Evolutionary conservation across 2,329 filamentous ascomycete genomes (phyloP).

Genomic region (Phaeosphaeria sp.): DNA sequence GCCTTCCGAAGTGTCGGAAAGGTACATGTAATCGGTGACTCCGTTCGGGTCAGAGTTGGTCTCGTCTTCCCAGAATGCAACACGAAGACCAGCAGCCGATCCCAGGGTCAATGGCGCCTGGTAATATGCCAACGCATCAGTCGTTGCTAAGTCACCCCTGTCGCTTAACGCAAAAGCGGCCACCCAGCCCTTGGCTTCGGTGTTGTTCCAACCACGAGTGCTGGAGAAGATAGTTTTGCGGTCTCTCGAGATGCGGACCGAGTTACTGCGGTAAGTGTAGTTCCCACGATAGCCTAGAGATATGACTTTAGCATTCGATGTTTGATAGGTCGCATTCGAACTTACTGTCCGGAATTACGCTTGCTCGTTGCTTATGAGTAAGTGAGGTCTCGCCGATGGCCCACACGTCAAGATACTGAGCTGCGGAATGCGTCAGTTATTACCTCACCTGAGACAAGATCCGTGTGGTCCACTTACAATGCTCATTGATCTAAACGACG

Average conservation of each 20-base stretch:
- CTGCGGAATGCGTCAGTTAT: neutral
- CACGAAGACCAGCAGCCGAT: conserved; percentile 3
- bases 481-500: neutral
- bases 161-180: conserved; percentile 1
- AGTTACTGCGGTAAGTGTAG: conserved; percentile 10
- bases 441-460: neutral
- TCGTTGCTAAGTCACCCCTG: neutral
- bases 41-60: neutral
- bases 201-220: conserved; percentile 7
- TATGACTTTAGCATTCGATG: neutral
- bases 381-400: neutral
- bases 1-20: conserved; percentile 5
- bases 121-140: conserved; percentile 3
- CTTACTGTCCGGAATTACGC: conserved; percentile 4
- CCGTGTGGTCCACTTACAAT: neutral
- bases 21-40: conserved; percentile 6
- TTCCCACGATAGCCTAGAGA: conserved; percentile 2
- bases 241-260: conserved; percentile 4
- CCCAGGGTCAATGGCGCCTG: conserved; percentile 3
- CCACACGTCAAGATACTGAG: conserved; percentile 9
- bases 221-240: conserved; percentile 4
- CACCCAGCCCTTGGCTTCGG: conserved; percentile 6
- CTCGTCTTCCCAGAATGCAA: conserved; percentile 5
- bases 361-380: conserved; percentile 8
- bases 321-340: neutral